Evolutionary conservation across 2,329 filamentous ascomycete genomes (phyloP), one percentile per base, ranked within the genome.

Genomic region (Dactylellina parvicollis): DNA sequence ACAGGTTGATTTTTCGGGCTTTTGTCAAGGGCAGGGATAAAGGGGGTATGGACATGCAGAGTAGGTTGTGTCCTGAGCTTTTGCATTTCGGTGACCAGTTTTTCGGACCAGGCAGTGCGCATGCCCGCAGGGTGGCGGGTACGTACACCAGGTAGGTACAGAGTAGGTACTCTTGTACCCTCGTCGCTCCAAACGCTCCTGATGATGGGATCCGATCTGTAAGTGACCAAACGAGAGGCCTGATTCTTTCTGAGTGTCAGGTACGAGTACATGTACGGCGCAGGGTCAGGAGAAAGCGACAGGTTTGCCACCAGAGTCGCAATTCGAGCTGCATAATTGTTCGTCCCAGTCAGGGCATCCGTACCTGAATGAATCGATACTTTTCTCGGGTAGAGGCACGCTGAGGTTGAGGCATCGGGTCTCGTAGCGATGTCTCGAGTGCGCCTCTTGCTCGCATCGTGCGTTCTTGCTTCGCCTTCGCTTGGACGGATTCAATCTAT

Each of bases 21-120:
- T 52, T 26, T 52, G 26, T 12, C 50, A 28, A 38, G 50, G 30
- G 16, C 36, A 26, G 36, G n/a, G 47, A 22, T 24, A 28, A 50
- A n/a, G n/a, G n/a, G n/a, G n/a, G n/a, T n/a, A n/a, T n/a, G 24
- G 47, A 32, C 12, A 52, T 32, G 47, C 57, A 62, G n/a, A n/a
- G n/a, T n/a, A n/a, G n/a, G n/a, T n/a, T n/a, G n/a, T 47, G 46
- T 36, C 38, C 7, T 26, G 22, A 10, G 40, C 10, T 22, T 24
- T 20, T 34, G 61, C 50, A 46, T 36, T 66, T 66, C 62, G 62
- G 62, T 66, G 62, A 66, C 62, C 62, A 50, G 36, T 59, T 28
- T 54, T 65, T 56, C 59, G 52, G 20, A 59, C 62, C 34, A 66
- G 52, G 62, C 62, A 52, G 62, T 55, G 57, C 57, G 28, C 32